Conservation (phyloP, 1,284 basidiomycete genomes). For the Mycosarcoma maydis region DNA sequence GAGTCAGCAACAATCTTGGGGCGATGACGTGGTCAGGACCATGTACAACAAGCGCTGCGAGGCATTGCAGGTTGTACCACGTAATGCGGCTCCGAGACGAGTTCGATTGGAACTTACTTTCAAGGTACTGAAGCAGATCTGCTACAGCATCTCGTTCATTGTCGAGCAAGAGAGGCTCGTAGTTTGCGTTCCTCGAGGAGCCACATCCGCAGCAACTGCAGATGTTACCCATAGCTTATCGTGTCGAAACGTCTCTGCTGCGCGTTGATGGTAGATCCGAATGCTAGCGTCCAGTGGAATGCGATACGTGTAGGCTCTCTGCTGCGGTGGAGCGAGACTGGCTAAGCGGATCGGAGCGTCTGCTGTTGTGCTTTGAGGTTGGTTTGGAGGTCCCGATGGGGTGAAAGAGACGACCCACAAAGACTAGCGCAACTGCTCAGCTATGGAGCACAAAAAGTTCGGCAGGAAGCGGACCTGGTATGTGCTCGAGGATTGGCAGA, state of each 20-base stretch:
- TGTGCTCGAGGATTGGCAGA: neutral
- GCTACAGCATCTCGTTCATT: constrained; percentile 99
- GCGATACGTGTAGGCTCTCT: neutral
- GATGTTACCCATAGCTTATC: constrained; percentile 57
- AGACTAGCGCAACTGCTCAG: too few relatives aligned
- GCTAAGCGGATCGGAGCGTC: neutral
- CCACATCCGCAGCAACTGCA: constrained; percentile 60
- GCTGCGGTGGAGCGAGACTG: neutral
- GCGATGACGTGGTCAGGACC: neutral
- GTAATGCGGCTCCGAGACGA: too few relatives aligned
- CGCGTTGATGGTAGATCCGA: neutral
- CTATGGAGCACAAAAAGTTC: too few relatives aligned
- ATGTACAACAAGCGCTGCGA: too few relatives aligned
- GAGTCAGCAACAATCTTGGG: neutral
- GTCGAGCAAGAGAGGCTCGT: constrained; percentile 91
- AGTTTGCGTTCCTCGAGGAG: constrained; percentile 48
- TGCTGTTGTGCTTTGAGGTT: too few relatives aligned
- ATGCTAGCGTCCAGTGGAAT: neutral
- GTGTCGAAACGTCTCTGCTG: constrained; percentile 1
- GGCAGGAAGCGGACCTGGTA: too few relatives aligned
- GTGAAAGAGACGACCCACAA: too few relatives aligned
- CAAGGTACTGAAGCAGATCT: constrained; percentile 94
- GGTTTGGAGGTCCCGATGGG: too few relatives aligned
- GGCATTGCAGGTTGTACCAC: too few relatives aligned
- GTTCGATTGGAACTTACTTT: constrained; percentile 74